Conservation (phyloP, 179 eudicot species). For the Heliamphora pulchella region DNA sequence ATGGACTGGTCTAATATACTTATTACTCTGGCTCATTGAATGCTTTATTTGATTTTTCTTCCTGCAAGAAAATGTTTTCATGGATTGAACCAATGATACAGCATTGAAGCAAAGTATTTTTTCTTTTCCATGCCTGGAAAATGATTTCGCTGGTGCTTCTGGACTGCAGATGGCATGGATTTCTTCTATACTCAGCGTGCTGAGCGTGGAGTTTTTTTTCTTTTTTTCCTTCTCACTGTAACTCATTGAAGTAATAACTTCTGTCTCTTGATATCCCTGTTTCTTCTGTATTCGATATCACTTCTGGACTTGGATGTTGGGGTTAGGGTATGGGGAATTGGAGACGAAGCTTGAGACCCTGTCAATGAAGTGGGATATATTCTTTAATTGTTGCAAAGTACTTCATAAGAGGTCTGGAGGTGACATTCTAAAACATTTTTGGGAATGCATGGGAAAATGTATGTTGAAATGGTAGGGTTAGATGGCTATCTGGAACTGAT, state of each 20-base stretch:
- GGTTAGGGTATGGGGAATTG: slow-evolving; percentile 4
- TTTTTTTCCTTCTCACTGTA: background rate
- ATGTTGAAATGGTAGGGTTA: background rate
- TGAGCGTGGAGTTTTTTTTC: background rate
- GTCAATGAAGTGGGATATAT: slow-evolving; percentile 7
- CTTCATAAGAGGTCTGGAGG: background rate
- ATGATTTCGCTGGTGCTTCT: slow-evolving; percentile 2
- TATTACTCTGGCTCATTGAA: background rate
- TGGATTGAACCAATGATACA: background rate
- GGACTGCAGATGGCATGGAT: slow-evolving; percentile 7
- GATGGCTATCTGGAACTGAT: background rate
- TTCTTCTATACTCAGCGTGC: background rate
- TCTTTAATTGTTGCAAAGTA: background rate
- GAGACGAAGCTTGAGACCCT: background rate
- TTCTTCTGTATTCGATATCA: background rate
- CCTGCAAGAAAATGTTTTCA: background rate
- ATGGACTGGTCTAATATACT: background rate
- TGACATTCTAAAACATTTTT: background rate
- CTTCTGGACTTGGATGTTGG: slow-evolving; percentile 1
- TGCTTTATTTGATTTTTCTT: background rate
- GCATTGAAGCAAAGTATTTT: background rate
- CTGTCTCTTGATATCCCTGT: background rate
- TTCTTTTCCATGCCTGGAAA: slow-evolving; percentile 1
- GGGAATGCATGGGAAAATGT: background rate
- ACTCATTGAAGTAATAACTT: slow-evolving; percentile 3